Conservation (phyloP, 2,329 filamentous ascomycete species). For the Tolypocladium album region DNA sequence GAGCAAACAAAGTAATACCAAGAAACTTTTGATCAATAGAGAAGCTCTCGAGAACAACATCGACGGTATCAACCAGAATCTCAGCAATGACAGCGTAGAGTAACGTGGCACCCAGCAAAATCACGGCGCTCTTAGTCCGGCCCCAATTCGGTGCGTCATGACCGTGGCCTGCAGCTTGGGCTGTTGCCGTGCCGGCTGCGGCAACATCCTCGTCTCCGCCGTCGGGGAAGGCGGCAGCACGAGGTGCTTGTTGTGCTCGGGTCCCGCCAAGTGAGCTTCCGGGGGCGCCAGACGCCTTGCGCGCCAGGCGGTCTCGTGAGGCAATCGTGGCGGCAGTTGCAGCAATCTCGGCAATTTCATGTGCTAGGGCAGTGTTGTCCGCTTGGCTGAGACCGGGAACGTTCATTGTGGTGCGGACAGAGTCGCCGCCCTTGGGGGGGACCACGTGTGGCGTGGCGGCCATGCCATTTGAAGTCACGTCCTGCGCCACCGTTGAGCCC, state of each 20-base stretch:
- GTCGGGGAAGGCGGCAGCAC: slow-evolving; percentile 28
- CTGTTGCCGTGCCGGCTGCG: slow-evolving; percentile 20
- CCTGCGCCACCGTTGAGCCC: slow-evolving; percentile 23
- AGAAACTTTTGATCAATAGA: slow-evolving; percentile 95
- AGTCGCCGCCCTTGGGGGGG: slow-evolving; percentile 52
- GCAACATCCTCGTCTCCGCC: slow-evolving; percentile 31
- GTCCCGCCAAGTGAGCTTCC: slow-evolving; percentile 6
- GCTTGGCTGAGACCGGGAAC: slow-evolving; percentile 67
- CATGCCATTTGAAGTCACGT: slow-evolving; percentile 29
- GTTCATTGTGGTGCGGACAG: slow-evolving; percentile 32
- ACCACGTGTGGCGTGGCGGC: slow-evolving; percentile 58
- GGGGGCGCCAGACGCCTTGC: slow-evolving; percentile 24
- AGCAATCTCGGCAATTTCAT: slow-evolving; percentile 86
- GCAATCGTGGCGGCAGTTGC: slow-evolving; percentile 84
- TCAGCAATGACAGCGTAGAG: slow-evolving; percentile 96
- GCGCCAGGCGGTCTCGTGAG: slow-evolving; percentile 53
- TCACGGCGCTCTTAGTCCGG: slow-evolving; percentile 77
- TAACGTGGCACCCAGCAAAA: slow-evolving; percentile 78
- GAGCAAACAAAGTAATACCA: slow-evolving; percentile 88
- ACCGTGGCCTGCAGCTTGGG: slow-evolving; percentile 38
- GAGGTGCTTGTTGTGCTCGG: slow-evolving; percentile 17
- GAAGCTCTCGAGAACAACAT: slow-evolving; percentile 84
- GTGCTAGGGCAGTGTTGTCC: slow-evolving; percentile 70
- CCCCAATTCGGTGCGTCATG: slow-evolving; percentile 99
- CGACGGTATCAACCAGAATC: slow-evolving; percentile 92